phyloP scores from a whole-genome alignment of 768 basidiomycete species.

The Auriscalpium microsporum region DNA sequence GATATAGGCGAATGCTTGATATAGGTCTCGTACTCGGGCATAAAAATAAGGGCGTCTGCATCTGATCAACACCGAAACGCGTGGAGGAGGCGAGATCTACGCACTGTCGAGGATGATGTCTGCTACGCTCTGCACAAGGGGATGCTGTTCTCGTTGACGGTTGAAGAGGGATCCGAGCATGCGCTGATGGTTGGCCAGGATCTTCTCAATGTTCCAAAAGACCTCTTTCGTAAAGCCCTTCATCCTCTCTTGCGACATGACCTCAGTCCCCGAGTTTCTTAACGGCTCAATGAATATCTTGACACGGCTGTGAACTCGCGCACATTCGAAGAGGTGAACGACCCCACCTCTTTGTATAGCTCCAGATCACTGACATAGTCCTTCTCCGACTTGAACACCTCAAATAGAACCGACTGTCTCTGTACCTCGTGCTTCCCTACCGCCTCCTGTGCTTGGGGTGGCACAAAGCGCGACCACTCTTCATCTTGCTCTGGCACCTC shows the following conservation, averaged over 20 bases:
- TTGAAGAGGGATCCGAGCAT: constrained; percentile 68
- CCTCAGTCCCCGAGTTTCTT: constrained; percentile 48
- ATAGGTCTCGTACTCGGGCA: constrained; percentile 65
- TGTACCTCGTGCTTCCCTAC: constrained; percentile 73
- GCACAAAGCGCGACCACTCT: constrained; percentile 79
- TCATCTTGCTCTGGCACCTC: constrained; percentile 58
- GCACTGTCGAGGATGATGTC: constrained; percentile 79
- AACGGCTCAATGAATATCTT: constrained; percentile 73
- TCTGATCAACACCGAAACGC: not conserved
- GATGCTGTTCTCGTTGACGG: constrained; percentile 79
- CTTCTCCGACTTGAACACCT: constrained; percentile 82
- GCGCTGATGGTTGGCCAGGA: constrained; percentile 56
- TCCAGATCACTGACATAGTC: constrained; percentile 82
- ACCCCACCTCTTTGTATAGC: constrained; percentile 51
- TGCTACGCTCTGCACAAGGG: constrained; percentile 71
- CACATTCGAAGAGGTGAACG: not conserved
- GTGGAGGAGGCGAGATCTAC: constrained; percentile 17
- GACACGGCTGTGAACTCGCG: not conserved
- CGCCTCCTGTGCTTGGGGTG: constrained; percentile 57
- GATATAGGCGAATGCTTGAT: constrained; percentile 86
- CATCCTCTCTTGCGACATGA: constrained; percentile 48
- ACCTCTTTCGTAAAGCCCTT: constrained; percentile 69
- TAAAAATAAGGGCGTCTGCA: constrained; percentile 36
- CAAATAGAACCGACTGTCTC: constrained; percentile 81
- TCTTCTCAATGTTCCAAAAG: constrained; percentile 72